Evolutionary conservation across 2,329 filamentous ascomycete species (phyloP).

Genomic region (Chaetomium globosum): DNA sequence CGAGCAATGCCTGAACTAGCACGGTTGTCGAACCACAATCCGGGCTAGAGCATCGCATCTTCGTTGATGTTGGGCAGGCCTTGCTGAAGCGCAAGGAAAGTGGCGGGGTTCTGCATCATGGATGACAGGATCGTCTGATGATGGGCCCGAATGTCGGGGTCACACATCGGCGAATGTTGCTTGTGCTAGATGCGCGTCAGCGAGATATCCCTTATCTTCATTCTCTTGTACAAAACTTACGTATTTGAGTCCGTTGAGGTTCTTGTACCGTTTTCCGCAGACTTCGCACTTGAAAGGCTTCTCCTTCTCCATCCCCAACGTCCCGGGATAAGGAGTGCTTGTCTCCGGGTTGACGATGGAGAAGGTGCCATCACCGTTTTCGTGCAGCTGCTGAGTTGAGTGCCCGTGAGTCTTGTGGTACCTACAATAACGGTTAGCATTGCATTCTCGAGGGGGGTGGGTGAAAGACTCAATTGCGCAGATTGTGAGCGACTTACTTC

Average conservation of each 20-base stretch:
- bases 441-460: not conserved
- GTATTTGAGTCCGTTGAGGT: slow-evolving; percentile 97
- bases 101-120: slow-evolving; percentile 40
- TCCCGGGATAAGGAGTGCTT: slow-evolving; percentile 89
- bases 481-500: slow-evolving; percentile 64
- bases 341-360: slow-evolving; percentile 98
- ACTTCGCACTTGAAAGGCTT: slow-evolving; percentile 98
- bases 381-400: slow-evolving; percentile 92
- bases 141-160: slow-evolving; percentile 68
- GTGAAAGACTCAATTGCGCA: too few relatives aligned
- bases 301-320: slow-evolving; percentile 99
- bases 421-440: slow-evolving; percentile 46
- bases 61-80: slow-evolving; percentile 50
- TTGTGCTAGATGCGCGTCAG: slow-evolving; percentile 58
- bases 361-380: slow-evolving; percentile 95
- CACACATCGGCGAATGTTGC: slow-evolving; percentile 84
- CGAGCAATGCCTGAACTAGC: not conserved
- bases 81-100: slow-evolving; percentile 37
- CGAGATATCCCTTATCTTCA: too few relatives aligned
- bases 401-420: slow-evolving; percentile 84
- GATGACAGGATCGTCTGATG: slow-evolving; percentile 44
- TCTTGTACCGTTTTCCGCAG: slow-evolving; percentile 98
- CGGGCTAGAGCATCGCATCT: slow-evolving; percentile 43
- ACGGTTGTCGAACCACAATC: not conserved
- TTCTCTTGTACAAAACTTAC: slow-evolving; percentile 47